Base-by-base conservation (phyloP, 1,284 basidiomycete species). In the Hypsizygus ulmarius region DNA sequence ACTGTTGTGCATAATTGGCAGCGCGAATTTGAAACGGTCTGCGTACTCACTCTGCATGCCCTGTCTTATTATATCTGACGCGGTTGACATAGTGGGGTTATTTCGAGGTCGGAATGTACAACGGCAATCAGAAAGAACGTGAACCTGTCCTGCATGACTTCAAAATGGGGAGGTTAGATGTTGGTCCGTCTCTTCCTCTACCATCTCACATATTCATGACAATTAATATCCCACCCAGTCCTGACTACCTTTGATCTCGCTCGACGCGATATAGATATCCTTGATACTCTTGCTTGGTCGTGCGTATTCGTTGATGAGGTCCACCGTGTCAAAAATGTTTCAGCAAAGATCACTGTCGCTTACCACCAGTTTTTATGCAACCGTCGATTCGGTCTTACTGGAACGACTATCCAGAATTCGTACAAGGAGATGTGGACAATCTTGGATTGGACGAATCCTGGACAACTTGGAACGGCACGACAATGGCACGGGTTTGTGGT, bases 381-480 rank as follows among this genome's bases (percentile, higher is more conserved):
- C 11, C 63, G 73, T 1, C 80, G 91, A 1, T 90, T 91, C 57
- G 91, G 89, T 1, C 69, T 94, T 38, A 93, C 89, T 8, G 87
- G 91, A 6, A 89, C 85, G 6, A 84, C 89, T 0, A 91, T 95
- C 32, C 92, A 95, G 61, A 95, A 94, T 57, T 79, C 81, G 0
- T 91, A 92, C 57, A 75, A 80, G 36, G 93, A 95, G 63, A 69
- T 94, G 43, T 92, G 88, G 83, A 87, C 87, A 0, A 81, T 93
- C 39, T 67, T 93, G 27, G 79, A 91, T 59, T 93, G 87, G 87
- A 84, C 83, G 11, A 87, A 82, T 54, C 89, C 89, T 0, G 84
- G 81, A 1, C 68, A 70, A 7, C 58, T 91, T 3, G 90, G 90
- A 0, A 79, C 77, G 0, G 62, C 67, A 36, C 75, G 72, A 32